Conservation (phyloP, 2,329 filamentous ascomycete species). For the Chrysosphaeria jannelii region DNA sequence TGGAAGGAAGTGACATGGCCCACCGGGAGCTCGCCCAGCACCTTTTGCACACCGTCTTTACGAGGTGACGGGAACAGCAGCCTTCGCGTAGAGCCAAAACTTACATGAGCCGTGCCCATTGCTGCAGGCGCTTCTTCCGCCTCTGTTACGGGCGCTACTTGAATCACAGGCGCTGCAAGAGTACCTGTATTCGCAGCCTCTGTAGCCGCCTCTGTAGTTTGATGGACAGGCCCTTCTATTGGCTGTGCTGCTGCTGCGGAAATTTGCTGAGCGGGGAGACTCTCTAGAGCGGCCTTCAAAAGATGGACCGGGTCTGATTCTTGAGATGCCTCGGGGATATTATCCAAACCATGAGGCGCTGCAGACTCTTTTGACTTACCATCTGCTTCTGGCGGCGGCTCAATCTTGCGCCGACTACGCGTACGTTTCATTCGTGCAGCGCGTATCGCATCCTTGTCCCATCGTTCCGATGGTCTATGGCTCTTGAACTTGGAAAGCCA, state of each 20-base stretch:
- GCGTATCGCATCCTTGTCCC: conserved; percentile 32
- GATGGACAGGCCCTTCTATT: background rate
- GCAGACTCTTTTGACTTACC: too few relatives aligned
- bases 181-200: background rate
- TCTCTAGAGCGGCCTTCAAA: background rate
- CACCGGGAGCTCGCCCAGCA: conserved; percentile 29
- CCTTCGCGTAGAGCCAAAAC: conserved; percentile 27
- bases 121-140: conserved; percentile 6
- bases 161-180: conserved; percentile 6
- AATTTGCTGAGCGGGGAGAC: too few relatives aligned
- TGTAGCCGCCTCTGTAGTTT: background rate
- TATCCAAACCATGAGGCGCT: too few relatives aligned
- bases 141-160: conserved; percentile 8
- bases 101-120: conserved; percentile 6
- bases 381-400: conserved; percentile 15
- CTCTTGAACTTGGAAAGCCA: conserved; percentile 74
- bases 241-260: background rate
- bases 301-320: conserved; percentile 10
- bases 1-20: too few relatives aligned
- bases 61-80: conserved; percentile 51
- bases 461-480: conserved; percentile 59
- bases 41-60: conserved; percentile 29
- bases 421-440: conserved; percentile 20
- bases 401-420: conserved; percentile 23
- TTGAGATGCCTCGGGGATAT: too few relatives aligned